Evolutionary conservation across 768 basidiomycete genomes (phyloP), one percentile per base, ranked within the genome.

Genomic region (Suillus spraguei): DNA sequence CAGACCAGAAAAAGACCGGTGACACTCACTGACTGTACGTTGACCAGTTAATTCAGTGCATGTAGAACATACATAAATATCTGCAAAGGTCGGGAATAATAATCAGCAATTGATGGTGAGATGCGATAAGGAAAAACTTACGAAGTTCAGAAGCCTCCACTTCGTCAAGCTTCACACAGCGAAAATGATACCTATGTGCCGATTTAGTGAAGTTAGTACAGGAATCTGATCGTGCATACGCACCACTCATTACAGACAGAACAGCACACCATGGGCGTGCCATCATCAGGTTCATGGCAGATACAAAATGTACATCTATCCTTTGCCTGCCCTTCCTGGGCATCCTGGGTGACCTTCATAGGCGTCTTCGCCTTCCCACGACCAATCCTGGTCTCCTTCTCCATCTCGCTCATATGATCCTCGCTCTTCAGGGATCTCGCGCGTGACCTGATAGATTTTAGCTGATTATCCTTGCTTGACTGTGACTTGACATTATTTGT

Each of bases 181-280:
- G 75, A 68, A 94, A 94, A 74, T 95, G 93, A 75, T 87, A 93
- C 93, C 93, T 95, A 60, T 44, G 62, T 5, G 54, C 22, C n/a
- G 32, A 63, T 35, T 46, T 28, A 33, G 59, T 60, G 53, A 60
- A 22, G 53, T 42, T 38, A n/a, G 53, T 49, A 53, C 22, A n/a
- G 20, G 49, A 59, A 50, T 33, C 38, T 22, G n/a, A 63, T 3
- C 35, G n/a, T 32, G 35, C 60, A 33, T 13, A 75, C 85, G 68
- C 67, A 89, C 93, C 92, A 94, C 66, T 87, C 87, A 32, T 78
- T 80, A 73, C 93, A 95, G 59, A 83, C 79, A 32, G 85, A 81
- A 71, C 93, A 95, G 41, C 78, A 78, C 56, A 94, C 87, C 92
- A 94, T 93, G 14, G 92, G 91, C 7, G 88, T 82, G 38, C 90